phyloP scores from a whole-genome alignment of 257 asterid genomes.

The Knoxia roxburghii region DNA sequence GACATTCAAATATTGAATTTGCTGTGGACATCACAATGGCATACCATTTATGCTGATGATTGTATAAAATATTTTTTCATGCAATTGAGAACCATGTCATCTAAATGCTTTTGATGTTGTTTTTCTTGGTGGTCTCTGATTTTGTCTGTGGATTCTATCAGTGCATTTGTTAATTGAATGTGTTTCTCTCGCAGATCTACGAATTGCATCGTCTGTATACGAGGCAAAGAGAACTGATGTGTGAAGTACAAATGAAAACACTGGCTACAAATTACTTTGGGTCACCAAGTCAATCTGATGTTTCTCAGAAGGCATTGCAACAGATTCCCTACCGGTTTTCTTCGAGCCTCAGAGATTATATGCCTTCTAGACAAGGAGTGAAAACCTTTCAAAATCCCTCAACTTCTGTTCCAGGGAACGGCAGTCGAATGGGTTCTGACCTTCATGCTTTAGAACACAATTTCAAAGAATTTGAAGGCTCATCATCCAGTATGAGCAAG shows the following conservation, averaged over 20 bases:
- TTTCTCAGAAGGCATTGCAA: slow-evolving; percentile 27
- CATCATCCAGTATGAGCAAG: slow-evolving; percentile 11
- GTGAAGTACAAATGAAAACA: slow-evolving; percentile 39
- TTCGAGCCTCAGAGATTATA: slow-evolving; percentile 18
- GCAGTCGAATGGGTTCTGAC: slow-evolving; percentile 16
- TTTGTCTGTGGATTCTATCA: neutral
- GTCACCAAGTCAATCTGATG: slow-evolving; percentile 22
- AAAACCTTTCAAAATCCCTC: slow-evolving; percentile 28
- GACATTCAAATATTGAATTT: no score
- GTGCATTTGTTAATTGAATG: neutral
- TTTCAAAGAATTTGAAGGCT: slow-evolving; percentile 21
- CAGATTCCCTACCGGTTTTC: slow-evolving; percentile 31
- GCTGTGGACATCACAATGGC: no score
- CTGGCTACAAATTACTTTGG: slow-evolving; percentile 23
- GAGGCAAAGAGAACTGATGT: slow-evolving; percentile 66
- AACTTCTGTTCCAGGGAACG: slow-evolving; percentile 10
- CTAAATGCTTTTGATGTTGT: neutral
- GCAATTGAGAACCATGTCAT: neutral
- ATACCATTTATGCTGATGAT: no score
- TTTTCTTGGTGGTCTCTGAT: neutral
- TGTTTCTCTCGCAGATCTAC: slow-evolving; percentile 43
- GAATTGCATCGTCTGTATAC: slow-evolving; percentile 66
- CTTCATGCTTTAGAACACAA: slow-evolving; percentile 17
- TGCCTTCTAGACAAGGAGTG: slow-evolving; percentile 21
- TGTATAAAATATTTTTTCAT: neutral